A percentile compares a stretch with the other conserved stretches of the same genome.
phyloP scores from a whole-genome alignment of 176 grass and related monocot species.

The Carex myosuroides region DNA sequence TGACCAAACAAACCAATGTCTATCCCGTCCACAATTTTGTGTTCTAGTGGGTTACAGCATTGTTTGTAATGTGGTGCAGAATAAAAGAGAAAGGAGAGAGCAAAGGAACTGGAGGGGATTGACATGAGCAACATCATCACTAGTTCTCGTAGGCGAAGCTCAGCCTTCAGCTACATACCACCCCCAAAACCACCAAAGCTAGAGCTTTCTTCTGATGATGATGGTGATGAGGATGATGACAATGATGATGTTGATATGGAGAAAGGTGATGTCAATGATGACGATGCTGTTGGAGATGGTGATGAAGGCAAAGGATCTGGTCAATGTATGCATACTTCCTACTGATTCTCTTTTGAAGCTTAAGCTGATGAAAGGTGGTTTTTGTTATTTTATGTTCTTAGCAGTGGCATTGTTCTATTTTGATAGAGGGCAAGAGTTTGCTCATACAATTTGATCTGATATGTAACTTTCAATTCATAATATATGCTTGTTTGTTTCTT shows the following conservation, averaged over 20 bases:
- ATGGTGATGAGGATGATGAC: slow-evolving; percentile 35
- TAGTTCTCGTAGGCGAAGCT: slow-evolving; percentile 62
- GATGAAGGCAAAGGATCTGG: not conserved
- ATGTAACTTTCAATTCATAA: not conserved
- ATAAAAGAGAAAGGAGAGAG: slow-evolving; percentile 83
- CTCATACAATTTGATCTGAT: not conserved
- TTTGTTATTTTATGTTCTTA: not conserved
- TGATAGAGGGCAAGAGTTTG: not conserved
- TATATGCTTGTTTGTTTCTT: too few species aligned
- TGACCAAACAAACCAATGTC: too few species aligned
- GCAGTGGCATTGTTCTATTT: not conserved
- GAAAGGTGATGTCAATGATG: slow-evolving; percentile 36
- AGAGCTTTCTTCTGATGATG: slow-evolving; percentile 24
- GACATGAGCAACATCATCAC: slow-evolving; percentile 91
- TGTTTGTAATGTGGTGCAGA: not conserved
- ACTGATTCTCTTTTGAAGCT: not conserved
- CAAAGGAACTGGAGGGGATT: slow-evolving; percentile 94
- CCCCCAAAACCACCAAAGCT: slow-evolving; percentile 48
- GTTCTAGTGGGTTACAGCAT: not conserved
- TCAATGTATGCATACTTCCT: slow-evolving; percentile 2
- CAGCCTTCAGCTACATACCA: slow-evolving; percentile 65
- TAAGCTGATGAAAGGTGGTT: not conserved
- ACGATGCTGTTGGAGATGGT: slow-evolving; percentile 23
- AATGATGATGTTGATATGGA: slow-evolving; percentile 37
- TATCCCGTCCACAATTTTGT: not conserved